A percentile compares a stretch with the other conserved stretches of the same genome.
These are phyloP conservation scores for Climacium dendroides DNA, from an alignment of 225 moss, liverwort and hornwort species.

Conservation along the genomic window DNA sequence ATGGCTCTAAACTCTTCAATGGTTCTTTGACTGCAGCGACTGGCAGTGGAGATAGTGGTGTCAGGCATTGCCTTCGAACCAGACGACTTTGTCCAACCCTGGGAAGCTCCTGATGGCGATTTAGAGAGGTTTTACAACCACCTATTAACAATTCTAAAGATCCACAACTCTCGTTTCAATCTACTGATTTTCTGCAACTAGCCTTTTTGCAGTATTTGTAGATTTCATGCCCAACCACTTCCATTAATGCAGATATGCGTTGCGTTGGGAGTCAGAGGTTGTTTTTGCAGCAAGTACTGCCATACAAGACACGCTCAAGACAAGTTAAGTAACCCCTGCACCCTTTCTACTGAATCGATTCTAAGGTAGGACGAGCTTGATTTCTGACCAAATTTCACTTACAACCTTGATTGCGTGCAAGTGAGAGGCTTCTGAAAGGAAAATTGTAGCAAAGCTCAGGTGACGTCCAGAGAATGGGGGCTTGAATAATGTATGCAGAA, in stretches of 20 bases:
- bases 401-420: neutral
- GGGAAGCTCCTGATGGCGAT: constrained; percentile 70
- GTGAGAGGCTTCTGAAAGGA: neutral
- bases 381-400: neutral
- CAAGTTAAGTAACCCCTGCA: constrained; percentile 1
- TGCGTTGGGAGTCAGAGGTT: constrained; percentile 74
- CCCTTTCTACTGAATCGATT: neutral
- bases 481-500: neutral
- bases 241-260: constrained; percentile 49
- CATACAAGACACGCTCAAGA: constrained; percentile 41
- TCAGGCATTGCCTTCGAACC: constrained; percentile 65
- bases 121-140: constrained; percentile 12
- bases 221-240: neutral
- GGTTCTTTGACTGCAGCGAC: constrained; percentile 32
- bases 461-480: neutral
- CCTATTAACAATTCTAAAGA: neutral
- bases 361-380: neutral
- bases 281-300: constrained; percentile 65
- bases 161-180: neutral
- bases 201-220: neutral
- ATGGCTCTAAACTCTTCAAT: neutral
- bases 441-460: neutral
- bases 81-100: constrained; percentile 63
- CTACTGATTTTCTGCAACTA: neutral
- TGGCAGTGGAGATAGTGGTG: constrained; percentile 83